Base-by-base conservation (phyloP, 1,284 basidiomycete species). In the Microbotryomycetes sp. region DNA sequence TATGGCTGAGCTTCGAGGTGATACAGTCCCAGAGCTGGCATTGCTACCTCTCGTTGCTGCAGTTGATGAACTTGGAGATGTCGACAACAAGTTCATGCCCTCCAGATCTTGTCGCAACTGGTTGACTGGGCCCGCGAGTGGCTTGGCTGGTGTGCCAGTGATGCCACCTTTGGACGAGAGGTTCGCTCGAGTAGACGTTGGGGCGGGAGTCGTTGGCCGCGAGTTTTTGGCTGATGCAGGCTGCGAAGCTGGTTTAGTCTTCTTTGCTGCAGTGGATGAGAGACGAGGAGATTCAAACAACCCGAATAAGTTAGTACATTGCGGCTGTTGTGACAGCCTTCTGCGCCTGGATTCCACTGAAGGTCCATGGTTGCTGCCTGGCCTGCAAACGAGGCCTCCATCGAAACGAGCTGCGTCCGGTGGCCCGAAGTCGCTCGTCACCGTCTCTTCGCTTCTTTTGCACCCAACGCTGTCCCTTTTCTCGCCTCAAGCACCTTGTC, bases 401-500 rank as follows among this genome's bases (percentile, higher is more conserved):
- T n/a, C n/a, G n/a, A n/a, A n/a, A n/a, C n/a, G n/a, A n/a, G n/a
- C n/a, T n/a, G n/a, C n/a, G n/a, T n/a, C n/a, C n/a, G n/a, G n/a
- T n/a, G n/a, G n/a, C n/a, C n/a, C n/a, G n/a, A n/a, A n/a, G n/a
- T n/a, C n/a, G n/a, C n/a, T n/a, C n/a, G n/a, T n/a, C n/a, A n/a
- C n/a, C n/a, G n/a, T n/a, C n/a, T n/a, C n/a, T n/a, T n/a, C n/a
- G n/a, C n/a, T n/a, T n/a, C n/a, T 42, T 42, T 42, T 19, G 26
- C 4, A 31, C 74, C 76, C 2, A 74, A 56, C 29, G 73, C 75
- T 6, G 90, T 89, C 51, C 88, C 87, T 58, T 81, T 82, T 36
- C 91, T 83, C 42, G 91, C 89, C 66, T 83, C 83, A 72, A 87
- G 78, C 15, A 93, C 84, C 59, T 87, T 76, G 71, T 93, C 90